These are phyloP conservation scores for Colletotrichum simmondsii DNA, from an alignment of 2,329 filamentous ascomycete genomes.

Conservation along the genomic window DNA sequence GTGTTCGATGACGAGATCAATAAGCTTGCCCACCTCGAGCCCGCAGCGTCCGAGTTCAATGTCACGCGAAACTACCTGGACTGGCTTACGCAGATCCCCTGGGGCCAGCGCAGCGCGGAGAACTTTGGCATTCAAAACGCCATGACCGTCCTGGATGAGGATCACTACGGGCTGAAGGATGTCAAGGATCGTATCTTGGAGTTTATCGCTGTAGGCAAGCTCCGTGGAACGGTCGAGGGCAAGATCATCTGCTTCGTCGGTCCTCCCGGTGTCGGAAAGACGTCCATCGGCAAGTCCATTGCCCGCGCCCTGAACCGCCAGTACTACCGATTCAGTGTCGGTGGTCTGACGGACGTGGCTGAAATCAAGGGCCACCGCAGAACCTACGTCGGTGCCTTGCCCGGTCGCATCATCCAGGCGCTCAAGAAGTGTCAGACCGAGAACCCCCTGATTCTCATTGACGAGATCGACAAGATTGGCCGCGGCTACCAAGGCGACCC, in stretches of 20 bases:
- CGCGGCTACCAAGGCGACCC: conserved; percentile 97
- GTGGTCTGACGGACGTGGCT: conserved; percentile 94
- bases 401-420: conserved; percentile 96
- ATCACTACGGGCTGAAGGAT: conserved; percentile 96
- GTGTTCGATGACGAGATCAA: conserved; percentile 99
- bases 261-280: conserved; percentile 97
- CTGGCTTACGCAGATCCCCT: conserved; percentile 98
- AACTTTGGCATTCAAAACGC: conserved; percentile 97
- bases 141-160: conserved; percentile 90
- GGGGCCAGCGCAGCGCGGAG: conserved; percentile 94
- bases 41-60: conserved; percentile 97
- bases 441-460: conserved; percentile 95
- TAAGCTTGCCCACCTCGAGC: conserved; percentile 94
- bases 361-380: conserved; percentile 98
- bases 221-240: conserved; percentile 95
- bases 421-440: conserved; percentile 99
- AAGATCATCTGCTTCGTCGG: conserved; percentile 99
- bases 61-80: conserved; percentile 98
- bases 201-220: conserved; percentile 97
- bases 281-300: conserved; percentile 98
- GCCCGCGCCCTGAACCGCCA: conserved; percentile 93
- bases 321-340: conserved; percentile 98
- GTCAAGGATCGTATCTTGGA: conserved; percentile 98
- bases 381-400: conserved; percentile 95
- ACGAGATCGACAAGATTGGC: conserved; percentile 98